These are phyloP conservation scores for Phyllostachys edulis DNA, from an alignment of 176 grass and related monocot genomes.

Conservation along the genomic window DNA sequence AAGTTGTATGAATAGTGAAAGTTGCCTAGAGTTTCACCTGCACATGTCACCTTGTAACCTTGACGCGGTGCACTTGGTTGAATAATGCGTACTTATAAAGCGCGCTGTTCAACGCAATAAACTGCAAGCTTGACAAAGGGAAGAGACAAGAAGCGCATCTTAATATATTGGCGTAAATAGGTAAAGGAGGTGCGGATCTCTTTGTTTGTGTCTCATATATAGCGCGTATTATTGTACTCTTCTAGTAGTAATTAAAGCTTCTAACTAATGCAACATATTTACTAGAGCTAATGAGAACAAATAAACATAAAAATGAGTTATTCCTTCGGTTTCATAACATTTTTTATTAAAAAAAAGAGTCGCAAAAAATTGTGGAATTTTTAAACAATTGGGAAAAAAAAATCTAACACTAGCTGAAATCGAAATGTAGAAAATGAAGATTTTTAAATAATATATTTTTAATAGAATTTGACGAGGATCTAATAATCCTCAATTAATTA, in stretches of 20 bases:
- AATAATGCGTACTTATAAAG: background rate
- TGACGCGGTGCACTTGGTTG: background rate
- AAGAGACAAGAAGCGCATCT: conserved; percentile 30
- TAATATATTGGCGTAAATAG: conserved; percentile 1
- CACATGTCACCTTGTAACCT: background rate
- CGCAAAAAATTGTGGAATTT: background rate
- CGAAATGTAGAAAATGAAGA: background rate
- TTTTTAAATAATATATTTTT: too few relatives aligned
- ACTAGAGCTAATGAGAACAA: background rate
- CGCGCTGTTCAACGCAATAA: background rate
- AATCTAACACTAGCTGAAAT: background rate
- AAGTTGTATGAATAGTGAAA: conserved; percentile 28
- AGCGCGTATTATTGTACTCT: background rate
- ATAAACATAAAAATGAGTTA: background rate
- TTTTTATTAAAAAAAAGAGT: background rate
- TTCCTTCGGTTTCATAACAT: background rate
- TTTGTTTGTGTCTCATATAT: background rate
- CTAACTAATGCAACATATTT: background rate
- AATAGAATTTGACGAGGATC: too few relatives aligned
- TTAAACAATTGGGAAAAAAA: too few relatives aligned
- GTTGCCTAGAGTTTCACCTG: conserved; percentile 12
- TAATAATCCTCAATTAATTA: too few relatives aligned
- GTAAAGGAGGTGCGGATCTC: background rate
- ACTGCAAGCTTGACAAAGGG: conserved; percentile 25
- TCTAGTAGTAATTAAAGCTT: background rate